Conservation (phyloP, 306 rosid species). For the Cicer yamashitae region DNA sequence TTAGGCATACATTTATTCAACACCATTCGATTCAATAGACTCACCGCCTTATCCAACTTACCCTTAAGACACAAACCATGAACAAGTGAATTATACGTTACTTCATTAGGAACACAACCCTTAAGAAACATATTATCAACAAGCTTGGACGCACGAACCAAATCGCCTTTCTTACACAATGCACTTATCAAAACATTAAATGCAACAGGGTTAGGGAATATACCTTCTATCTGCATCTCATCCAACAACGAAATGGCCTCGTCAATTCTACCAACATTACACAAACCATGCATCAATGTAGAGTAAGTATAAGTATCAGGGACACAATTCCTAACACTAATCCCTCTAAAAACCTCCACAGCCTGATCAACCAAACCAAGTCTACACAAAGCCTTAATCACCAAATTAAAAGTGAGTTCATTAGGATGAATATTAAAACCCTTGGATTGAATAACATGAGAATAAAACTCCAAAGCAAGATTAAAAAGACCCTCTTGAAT, state of each 20-base stretch:
- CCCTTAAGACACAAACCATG: conserved; percentile 90
- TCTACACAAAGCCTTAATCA: conserved; percentile 87
- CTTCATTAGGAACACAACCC: conserved; percentile 87
- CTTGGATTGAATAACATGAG: conserved; percentile 47
- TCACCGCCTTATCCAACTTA: conserved; percentile 81
- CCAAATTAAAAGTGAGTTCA: conserved; percentile 75
- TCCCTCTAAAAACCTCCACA: conserved; percentile 71
- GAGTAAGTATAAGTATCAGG: conserved; percentile 78
- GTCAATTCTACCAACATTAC: conserved; percentile 72
- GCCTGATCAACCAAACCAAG: conserved; percentile 82
- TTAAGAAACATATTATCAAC: conserved; percentile 93
- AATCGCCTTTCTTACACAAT: conserved; percentile 80
- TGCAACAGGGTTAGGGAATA: conserved; percentile 62
- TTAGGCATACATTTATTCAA: conserved; percentile 75
- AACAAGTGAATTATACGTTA: conserved; percentile 78
- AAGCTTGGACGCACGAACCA: conserved; percentile 77
- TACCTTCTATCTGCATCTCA: conserved; percentile 93
- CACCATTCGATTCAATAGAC: conserved; percentile 76
- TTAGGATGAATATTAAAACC: conserved; percentile 60
- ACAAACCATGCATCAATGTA: conserved; percentile 90
- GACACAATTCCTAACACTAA: conserved; percentile 60
- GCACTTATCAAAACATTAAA: conserved; percentile 87
- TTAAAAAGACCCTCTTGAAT: conserved; percentile 63
- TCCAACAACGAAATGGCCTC: conserved; percentile 84
- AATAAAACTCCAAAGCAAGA: conserved; percentile 67